phyloP scores from a whole-genome alignment of 2,329 filamentous ascomycete genomes.

The Aaosphaeria arxii region DNA sequence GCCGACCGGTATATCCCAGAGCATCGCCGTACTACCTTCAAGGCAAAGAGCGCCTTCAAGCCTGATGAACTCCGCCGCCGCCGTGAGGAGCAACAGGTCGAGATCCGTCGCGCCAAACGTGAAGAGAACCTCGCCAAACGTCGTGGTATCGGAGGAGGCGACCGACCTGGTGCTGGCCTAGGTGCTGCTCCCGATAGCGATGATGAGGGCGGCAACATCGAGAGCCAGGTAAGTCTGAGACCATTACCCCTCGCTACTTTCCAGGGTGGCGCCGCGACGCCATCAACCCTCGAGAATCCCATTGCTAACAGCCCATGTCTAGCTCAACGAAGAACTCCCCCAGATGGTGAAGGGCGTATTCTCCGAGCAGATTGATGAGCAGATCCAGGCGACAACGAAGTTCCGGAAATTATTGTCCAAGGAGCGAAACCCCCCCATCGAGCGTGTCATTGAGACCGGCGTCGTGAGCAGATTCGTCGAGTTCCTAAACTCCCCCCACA shows the following conservation, averaged over 20 bases:
- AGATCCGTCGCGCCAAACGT: constrained; percentile 97
- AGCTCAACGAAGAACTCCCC: constrained; percentile 97
- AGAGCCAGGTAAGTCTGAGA: constrained; percentile 76
- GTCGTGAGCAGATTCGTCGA: constrained; percentile 97
- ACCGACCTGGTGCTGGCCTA: constrained; percentile 72
- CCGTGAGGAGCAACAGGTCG: constrained; percentile 98
- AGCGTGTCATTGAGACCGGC: constrained; percentile 98
- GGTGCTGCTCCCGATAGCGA: constrained; percentile 93
- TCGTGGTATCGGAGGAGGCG: constrained; percentile 81
- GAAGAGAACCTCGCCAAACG: constrained; percentile 99
- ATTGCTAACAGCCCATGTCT: constrained; percentile 4
- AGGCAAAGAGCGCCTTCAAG: constrained; percentile 99
- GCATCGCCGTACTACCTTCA: constrained; percentile 98
- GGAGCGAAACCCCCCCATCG: constrained; percentile 97
- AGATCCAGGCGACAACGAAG: constrained; percentile 96
- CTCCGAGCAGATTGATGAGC: constrained; percentile 95
- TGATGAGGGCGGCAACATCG: constrained; percentile 91
- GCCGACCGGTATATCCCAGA: constrained; percentile 99
- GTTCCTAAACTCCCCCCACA: constrained; percentile 96
- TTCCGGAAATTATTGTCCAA: constrained; percentile 98
- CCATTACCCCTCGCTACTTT: not conserved
- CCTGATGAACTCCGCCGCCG: constrained; percentile 97
- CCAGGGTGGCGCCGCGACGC: not conserved
- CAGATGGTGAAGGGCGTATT: constrained; percentile 98
- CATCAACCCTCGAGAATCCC: not conserved